Conservation (phyloP, 768 basidiomycete species). For the Pisolithus albus region DNA sequence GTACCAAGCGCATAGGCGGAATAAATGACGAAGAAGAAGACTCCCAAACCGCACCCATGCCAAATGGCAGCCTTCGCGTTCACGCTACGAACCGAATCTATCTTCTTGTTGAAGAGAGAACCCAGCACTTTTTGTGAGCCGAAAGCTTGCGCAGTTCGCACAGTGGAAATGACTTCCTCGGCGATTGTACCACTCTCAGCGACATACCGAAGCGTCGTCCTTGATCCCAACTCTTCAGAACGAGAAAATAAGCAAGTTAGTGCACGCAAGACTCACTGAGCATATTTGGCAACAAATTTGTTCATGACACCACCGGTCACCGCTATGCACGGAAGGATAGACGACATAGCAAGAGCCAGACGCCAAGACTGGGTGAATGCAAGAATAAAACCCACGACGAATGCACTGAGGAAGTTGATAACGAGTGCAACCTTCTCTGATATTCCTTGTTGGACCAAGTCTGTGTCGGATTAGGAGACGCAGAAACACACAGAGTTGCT, state of each 20-base stretch:
- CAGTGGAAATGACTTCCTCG: conserved; percentile 87
- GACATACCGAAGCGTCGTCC: conserved; percentile 64
- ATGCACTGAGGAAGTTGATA: conserved; percentile 59
- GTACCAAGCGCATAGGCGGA: conserved; percentile 60
- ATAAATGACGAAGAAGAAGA: conserved; percentile 85
- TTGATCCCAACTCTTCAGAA: neutral
- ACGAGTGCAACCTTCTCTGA: conserved; percentile 81
- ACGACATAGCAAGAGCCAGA: conserved; percentile 74
- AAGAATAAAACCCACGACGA: conserved; percentile 73
- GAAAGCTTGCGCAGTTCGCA: conserved; percentile 89
- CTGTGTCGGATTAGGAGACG: conserved; percentile 27
- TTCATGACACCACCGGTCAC: conserved; percentile 70
- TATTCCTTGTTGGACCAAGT: conserved; percentile 86
- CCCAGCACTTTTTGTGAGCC: conserved; percentile 66
- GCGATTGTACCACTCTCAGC: conserved; percentile 79
- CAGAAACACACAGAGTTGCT: neutral
- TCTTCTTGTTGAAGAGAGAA: conserved; percentile 55
- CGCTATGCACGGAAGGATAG: conserved; percentile 79
- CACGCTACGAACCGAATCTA: conserved; percentile 44
- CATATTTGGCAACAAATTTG: conserved; percentile 53
- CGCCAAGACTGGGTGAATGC: conserved; percentile 69
- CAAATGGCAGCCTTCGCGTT: conserved; percentile 55
- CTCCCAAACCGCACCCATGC: conserved; percentile 55
- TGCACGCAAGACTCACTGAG: conserved; percentile 45
- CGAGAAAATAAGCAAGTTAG: neutral